Base-by-base conservation (phyloP, 805 yeast species). In the Priceomyces haplophilus region DNA sequence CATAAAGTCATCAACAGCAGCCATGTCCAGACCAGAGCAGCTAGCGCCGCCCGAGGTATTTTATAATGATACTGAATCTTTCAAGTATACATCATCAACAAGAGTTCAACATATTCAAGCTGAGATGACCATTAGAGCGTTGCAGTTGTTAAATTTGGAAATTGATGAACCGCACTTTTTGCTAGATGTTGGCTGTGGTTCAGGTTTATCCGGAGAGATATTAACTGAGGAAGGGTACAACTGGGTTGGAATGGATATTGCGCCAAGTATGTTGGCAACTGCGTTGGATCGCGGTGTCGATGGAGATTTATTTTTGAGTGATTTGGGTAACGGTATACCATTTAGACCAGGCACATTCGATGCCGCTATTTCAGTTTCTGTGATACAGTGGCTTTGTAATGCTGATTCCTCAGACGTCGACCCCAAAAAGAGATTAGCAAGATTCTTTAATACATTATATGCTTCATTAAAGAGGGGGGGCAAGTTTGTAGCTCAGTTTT, bases 101-200 rank as follows among this genome's bases (percentile, higher is more conserved):
- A 93, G 99, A 75, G 97, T 93, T 38, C 99, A 93, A 69, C 97
- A 90, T 60, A 93, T 93, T 56, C 99, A 93, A 65, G 98, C 98
- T 2, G 86, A 88, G 61, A 93, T 93, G 99, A 89, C 99, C 0
- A 73, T 91, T 34, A 75, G 99, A 54, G 96, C 98, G 0, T 69
- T 93, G 37, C 99, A 93, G 54, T 71, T 93, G 29, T 68, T 93
- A 43, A 87, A 89, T 60, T 65, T 93, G 31, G 84, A 85, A 23
- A 40, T 49, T 19, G 79, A 80, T 1, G 70, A 67, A 23, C 75
- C 80, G 12, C 85, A 87, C 52, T 83, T 82, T 54, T 61, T 93
- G 8, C 76, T 93, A 15, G 99, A 93, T 74, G 76, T 93, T 27
- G 99, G 99, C 12, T 93, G 98, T 72, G 99, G 99, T 2, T 89